Conservation (phyloP, 768 basidiomycete species). For the Phaeotremella skinneri region DNA sequence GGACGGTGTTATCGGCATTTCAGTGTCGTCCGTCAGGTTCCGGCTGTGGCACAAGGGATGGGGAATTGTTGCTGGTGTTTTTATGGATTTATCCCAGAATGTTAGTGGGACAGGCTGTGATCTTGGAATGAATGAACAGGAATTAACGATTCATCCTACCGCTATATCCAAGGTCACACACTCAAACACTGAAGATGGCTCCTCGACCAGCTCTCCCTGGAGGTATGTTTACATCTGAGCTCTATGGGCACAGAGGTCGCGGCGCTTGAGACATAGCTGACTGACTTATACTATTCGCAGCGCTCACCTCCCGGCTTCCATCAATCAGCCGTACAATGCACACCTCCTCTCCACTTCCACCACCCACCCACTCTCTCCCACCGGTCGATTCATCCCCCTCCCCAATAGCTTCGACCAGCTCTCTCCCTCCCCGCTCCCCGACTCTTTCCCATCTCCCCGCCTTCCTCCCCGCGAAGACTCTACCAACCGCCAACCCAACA, state of each 20-base stretch:
- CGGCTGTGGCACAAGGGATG: not conserved
- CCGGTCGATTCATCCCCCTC: slow-evolving; percentile 19
- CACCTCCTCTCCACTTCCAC: slow-evolving; percentile 38
- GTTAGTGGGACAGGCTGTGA: not conserved
- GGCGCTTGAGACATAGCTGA: slow-evolving; percentile 1
- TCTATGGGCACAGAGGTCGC: not conserved
- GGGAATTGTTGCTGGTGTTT: slow-evolving; percentile 22
- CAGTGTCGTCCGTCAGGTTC: not conserved
- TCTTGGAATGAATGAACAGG: no score
- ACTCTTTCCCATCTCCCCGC: slow-evolving; percentile 28
- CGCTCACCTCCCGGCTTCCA: slow-evolving; percentile 14
- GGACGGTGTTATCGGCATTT: slow-evolving; percentile 34
- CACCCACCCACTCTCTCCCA: slow-evolving; percentile 21
- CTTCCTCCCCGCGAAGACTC: slow-evolving; percentile 20
- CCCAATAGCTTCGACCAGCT: slow-evolving; percentile 12
- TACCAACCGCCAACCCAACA: slow-evolving; percentile 14
- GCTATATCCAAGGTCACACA: no score
- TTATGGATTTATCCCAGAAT: slow-evolving; percentile 1
- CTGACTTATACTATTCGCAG: slow-evolving; percentile 1
- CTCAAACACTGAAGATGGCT: not conserved
- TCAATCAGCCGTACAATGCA: slow-evolving; percentile 22
- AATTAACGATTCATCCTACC: not conserved
- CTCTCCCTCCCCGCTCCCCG: slow-evolving; percentile 17
- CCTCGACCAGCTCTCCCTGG: slow-evolving; percentile 2
- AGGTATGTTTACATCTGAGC: not conserved